Evolutionary conservation across 495 filamentous ascomycete species (phyloP).

Genomic region (Neurospora hispaniola): DNA sequence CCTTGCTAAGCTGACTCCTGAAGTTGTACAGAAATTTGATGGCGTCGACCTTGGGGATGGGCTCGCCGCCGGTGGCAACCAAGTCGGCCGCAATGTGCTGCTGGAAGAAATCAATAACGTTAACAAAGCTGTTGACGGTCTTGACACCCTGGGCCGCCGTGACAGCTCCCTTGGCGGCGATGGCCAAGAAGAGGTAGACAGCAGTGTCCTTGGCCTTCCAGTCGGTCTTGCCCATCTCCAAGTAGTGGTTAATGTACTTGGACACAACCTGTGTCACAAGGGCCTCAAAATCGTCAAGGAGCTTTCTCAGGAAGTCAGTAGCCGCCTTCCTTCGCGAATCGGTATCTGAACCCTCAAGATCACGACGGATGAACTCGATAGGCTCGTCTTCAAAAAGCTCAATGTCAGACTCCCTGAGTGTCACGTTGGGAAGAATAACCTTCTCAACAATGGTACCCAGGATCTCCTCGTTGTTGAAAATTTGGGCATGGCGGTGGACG

Average conservation of each 20-base stretch:
- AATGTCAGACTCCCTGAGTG: conserved; percentile 80
- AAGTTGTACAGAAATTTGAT: conserved; percentile 97
- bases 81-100: conserved; percentile 80
- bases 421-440: conserved; percentile 87
- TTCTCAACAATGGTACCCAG: conserved; percentile 82
- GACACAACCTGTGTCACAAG: conserved; percentile 73
- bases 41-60: conserved; percentile 90
- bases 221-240: conserved; percentile 54
- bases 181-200: conserved; percentile 85
- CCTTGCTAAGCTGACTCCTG: conserved; percentile 75
- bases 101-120: conserved; percentile 88
- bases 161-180: conserved; percentile 80
- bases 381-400: conserved; percentile 98
- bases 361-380: conserved; percentile 93
- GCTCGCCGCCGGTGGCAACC: conserved; percentile 51
- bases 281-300: conserved; percentile 78
- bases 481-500: conserved; percentile 61
- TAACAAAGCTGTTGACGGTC: conserved; percentile 71
- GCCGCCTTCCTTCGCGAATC: conserved; percentile 86
- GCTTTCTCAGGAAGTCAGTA: conserved; percentile 80
- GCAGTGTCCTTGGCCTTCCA: conserved; percentile 98
- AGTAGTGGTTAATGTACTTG: conserved; percentile 73
- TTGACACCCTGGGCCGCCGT: conserved; percentile 81
- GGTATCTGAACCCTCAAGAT: conserved; percentile 91
- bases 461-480: conserved; percentile 71